These are phyloP conservation scores for Bidens hawaiensis DNA, from an alignment of 140 eudicot genomes.

Conservation along the genomic window DNA sequence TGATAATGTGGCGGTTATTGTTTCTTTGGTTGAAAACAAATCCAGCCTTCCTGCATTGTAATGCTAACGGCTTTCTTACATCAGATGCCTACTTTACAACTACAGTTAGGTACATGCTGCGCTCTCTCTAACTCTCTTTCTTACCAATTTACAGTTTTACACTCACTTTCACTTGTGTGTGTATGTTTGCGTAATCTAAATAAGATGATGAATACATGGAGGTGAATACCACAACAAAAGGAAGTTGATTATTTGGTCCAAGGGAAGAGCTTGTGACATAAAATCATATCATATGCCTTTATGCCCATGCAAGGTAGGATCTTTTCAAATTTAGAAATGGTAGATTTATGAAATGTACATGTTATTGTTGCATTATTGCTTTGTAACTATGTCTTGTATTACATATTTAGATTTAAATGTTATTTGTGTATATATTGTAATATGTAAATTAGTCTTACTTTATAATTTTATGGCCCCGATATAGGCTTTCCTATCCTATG, in stretches of 20 bases:
- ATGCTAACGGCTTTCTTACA: constrained; percentile 5
- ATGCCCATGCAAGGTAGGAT: background rate
- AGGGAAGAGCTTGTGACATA: constrained; percentile 3
- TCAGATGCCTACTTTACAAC: constrained; percentile 10
- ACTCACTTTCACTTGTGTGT: background rate
- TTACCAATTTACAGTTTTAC: too few species aligned
- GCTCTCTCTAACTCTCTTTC: background rate
- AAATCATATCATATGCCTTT: background rate
- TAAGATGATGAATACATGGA: background rate
- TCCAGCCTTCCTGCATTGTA: constrained; percentile 11
- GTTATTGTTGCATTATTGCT: constrained; percentile 2
- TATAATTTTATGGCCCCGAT: too few species aligned
- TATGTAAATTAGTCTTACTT: too few species aligned
- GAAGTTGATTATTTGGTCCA: background rate
- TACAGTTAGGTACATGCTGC: constrained; percentile 22
- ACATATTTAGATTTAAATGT: too few species aligned
- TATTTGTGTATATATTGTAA: too few species aligned
- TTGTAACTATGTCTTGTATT: background rate
- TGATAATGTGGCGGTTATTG: constrained; percentile 79
- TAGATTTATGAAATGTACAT: background rate
- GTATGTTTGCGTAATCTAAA: constrained; percentile 5
- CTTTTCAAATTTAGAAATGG: background rate
- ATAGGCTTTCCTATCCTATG: too few species aligned
- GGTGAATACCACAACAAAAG: background rate
- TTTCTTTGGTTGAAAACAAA: constrained; percentile 56